Percentiles rank a stretch among this genome's conserved stretches.
Conservation (phyloP, 257 asterid species). For the Solanum pennellii region DNA sequence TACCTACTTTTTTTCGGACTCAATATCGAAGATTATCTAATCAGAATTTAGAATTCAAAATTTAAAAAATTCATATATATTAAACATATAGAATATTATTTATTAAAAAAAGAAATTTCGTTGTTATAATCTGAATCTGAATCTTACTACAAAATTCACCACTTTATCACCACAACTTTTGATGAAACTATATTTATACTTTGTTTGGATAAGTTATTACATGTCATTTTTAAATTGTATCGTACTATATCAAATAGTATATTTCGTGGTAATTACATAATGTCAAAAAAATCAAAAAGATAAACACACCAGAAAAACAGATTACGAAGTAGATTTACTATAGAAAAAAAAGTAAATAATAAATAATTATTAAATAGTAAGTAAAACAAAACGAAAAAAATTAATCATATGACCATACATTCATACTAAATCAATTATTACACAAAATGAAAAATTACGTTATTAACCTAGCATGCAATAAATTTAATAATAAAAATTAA, state of each 20-base stretch:
- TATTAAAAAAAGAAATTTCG: not conserved
- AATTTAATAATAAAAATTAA: not conserved
- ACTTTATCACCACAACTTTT: not conserved
- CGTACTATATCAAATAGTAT: too few relatives aligned
- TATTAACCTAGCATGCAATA: not conserved
- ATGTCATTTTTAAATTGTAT: not conserved
- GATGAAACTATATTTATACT: not conserved
- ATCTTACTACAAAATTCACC: not conserved
- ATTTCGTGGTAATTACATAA: too few relatives aligned
- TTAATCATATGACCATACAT: too few relatives aligned
- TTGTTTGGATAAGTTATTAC: not conserved
- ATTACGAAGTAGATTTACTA: not conserved
- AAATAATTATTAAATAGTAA: not conserved
- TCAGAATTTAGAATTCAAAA: too few relatives aligned
- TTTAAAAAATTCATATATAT: fast-evolving
- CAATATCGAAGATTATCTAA: too few relatives aligned
- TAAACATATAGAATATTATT: not conserved
- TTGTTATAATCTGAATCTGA: not conserved
- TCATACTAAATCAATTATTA: not conserved
- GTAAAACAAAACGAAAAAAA: not conserved
- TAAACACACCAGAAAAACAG: not conserved
- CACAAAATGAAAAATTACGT: fast-evolving
- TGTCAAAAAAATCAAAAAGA: too few relatives aligned
- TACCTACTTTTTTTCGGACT: too few relatives aligned
- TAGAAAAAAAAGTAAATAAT: not conserved